Evolutionary conservation across 2,329 filamentous ascomycete species (phyloP).

Genomic region (Calonectria naviculata): DNA sequence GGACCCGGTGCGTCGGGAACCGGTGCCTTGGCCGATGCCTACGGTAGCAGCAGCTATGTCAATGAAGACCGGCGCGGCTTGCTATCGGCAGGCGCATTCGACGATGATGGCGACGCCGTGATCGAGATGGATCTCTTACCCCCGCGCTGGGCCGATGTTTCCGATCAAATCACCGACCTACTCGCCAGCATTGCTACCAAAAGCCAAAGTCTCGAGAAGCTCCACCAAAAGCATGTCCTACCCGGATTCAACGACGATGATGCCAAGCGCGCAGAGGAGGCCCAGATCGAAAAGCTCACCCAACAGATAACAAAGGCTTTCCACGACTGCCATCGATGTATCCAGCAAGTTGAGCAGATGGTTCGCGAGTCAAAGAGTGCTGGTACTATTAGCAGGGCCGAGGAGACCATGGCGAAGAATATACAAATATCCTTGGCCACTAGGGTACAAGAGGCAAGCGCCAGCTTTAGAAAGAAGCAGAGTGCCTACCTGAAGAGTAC

Average conservation of each 20-base stretch:
- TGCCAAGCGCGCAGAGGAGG: slow-evolving; percentile 86
- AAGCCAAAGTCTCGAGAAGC: slow-evolving; percentile 85
- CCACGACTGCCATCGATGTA: slow-evolving; percentile 88
- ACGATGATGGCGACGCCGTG: slow-evolving; percentile 90
- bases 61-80: slow-evolving; percentile 77
- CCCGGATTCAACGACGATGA: slow-evolving; percentile 97
- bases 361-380: slow-evolving; percentile 82
- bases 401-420: slow-evolving; percentile 96
- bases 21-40: slow-evolving; percentile 68
- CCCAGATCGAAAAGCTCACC: slow-evolving; percentile 89
- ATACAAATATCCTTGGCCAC: slow-evolving; percentile 92
- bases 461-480: slow-evolving; percentile 96
- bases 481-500: slow-evolving; percentile 94
- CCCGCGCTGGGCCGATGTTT: slow-evolving; percentile 94
- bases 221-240: slow-evolving; percentile 97
- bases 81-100: slow-evolving; percentile 81
- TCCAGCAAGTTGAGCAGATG: slow-evolving; percentile 89
- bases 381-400: slow-evolving; percentile 80
- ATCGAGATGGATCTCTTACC: slow-evolving; percentile 99
- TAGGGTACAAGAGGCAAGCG: slow-evolving; percentile 90
- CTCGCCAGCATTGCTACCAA: slow-evolving; percentile 85
- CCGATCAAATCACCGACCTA: slow-evolving; percentile 90
- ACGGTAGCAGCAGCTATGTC: slow-evolving; percentile 59
- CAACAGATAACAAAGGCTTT: slow-evolving; percentile 91
- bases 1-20: slow-evolving; percentile 59